Base-by-base conservation (phyloP, 805 yeast genomes). In the Myxozyma melibiosi region DNA sequence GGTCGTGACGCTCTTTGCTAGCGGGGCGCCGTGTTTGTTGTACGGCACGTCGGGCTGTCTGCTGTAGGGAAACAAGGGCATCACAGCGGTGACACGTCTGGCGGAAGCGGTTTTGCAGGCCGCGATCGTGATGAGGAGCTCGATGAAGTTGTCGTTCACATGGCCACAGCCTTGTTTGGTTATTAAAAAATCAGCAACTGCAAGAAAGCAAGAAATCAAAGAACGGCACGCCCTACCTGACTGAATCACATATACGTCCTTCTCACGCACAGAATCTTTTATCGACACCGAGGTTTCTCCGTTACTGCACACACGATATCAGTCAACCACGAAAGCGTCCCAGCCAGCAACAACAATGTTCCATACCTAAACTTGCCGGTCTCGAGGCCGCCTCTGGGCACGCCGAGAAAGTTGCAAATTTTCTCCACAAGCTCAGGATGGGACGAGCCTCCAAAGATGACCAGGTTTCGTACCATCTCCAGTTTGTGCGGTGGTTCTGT, bases 31-130 rank as follows among this genome's bases (percentile, higher is more conserved):
- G 35, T 82, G 80, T 68, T 81, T 80, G 55, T 88, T 83, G 68
- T 86, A 87, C 31, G 96, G 96, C 35, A 89, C 83, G 72, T 92
- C 98, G 3, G 97, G 96, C 73, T 94, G 99, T 68, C 99, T 80
- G 2, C 96, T 88, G 70, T 94, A 94, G 27, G 98, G 97, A 73
- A 94, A 94, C 59, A 90, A 78, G 2, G 99, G 99, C 71, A 88
- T 77, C 30, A 90, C 96, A 0, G 92, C 96, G 1, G 96, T 89
- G 42, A 90, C 96, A 56, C 92, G 79, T 56, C 82, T 82, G 13
- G 97, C 96, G 57, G 92, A 84, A 2, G 97, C 95, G 46, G 89
- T 85, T 67, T 91, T 91, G 73, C 96, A 89, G 2, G 97, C 97
- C n/a, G 91, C 84, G 28, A 90, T 83, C 78, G 88, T 81, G 64